A percentile compares a stretch with the other conserved stretches of the same genome.
These are phyloP conservation scores for Phycomyces blakesleeanus DNA, from an alignment of 192 early-diverging fungal genomes.

Conservation along the genomic window DNA sequence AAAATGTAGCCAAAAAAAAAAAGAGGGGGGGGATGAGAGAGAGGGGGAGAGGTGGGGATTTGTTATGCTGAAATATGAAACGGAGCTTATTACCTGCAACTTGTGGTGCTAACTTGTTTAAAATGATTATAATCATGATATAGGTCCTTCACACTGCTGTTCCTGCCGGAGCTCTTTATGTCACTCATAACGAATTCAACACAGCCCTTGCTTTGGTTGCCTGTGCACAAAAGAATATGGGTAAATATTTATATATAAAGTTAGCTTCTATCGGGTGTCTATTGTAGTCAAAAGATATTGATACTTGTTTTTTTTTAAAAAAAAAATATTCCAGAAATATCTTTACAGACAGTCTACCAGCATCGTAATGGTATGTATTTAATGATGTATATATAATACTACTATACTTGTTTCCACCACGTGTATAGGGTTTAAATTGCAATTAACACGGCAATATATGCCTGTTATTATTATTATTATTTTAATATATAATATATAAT, in stretches of 20 bases:
- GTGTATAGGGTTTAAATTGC: neutral
- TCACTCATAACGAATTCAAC: slow-evolving; percentile 65
- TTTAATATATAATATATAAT: no score
- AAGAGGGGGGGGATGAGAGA: no score
- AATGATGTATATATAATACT: neutral
- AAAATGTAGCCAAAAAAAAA: neutral
- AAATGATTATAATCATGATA: neutral
- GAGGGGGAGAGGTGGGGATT: no score
- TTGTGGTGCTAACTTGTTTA: no score
- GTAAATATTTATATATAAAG: no score
- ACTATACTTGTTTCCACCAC: neutral
- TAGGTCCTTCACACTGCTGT: slow-evolving; percentile 47
- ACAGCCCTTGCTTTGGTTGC: slow-evolving; percentile 66
- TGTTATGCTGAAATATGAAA: no score
- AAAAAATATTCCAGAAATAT: neutral
- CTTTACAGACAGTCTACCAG: neutral
- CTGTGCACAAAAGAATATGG: slow-evolving; percentile 78
- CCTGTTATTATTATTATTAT: neutral
- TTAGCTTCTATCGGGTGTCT: no score
- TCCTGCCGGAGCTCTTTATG: slow-evolving; percentile 41
- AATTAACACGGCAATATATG: neutral
- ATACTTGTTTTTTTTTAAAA: neutral
- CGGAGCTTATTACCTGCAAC: no score
- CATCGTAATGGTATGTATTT: neutral
- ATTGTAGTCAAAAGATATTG: neutral